Evolutionary conservation across 768 basidiomycete species (phyloP).

Genomic region (Pleurotus sapidus): DNA sequence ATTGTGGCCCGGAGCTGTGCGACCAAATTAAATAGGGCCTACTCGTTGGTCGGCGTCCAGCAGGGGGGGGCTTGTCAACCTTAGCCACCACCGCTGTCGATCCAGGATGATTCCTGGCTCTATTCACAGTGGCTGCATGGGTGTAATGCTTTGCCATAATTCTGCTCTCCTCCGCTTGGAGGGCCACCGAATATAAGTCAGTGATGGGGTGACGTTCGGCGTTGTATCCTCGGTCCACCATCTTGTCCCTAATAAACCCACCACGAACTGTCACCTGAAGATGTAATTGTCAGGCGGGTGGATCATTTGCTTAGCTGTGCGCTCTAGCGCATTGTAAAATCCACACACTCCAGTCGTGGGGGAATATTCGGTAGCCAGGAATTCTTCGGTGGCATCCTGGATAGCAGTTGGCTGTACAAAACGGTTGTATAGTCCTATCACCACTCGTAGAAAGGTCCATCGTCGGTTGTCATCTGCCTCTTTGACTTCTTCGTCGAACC

Average conservation of each 20-base stretch:
- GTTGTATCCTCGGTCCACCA: neutral
- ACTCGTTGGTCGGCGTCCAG: neutral
- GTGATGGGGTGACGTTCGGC: neutral
- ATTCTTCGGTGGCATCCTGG: neutral
- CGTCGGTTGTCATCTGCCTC: no score
- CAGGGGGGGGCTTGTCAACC: neutral
- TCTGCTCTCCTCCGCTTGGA: neutral
- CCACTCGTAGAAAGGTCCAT: no score
- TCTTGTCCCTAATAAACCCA: neutral
- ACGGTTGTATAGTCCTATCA: no score
- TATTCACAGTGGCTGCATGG: neutral
- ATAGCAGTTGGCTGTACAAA: neutral
- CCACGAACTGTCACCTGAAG: neutral
- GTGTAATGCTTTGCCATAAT: neutral
- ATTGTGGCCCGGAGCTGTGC: no score
- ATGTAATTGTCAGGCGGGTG: neutral
- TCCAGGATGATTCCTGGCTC: neutral
- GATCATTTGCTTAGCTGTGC: neutral
- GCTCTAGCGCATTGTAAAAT: neutral
- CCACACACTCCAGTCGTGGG: neutral
- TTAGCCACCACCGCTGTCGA: neutral
- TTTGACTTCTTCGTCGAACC: neutral
- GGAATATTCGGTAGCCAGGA: neutral
- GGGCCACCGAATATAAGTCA: neutral
- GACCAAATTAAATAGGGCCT: no score